Evolutionary conservation across 805 yeast genomes (phyloP), one percentile per base, ranked within the genome.

Genomic region (Saccharomycopsis olivae): DNA sequence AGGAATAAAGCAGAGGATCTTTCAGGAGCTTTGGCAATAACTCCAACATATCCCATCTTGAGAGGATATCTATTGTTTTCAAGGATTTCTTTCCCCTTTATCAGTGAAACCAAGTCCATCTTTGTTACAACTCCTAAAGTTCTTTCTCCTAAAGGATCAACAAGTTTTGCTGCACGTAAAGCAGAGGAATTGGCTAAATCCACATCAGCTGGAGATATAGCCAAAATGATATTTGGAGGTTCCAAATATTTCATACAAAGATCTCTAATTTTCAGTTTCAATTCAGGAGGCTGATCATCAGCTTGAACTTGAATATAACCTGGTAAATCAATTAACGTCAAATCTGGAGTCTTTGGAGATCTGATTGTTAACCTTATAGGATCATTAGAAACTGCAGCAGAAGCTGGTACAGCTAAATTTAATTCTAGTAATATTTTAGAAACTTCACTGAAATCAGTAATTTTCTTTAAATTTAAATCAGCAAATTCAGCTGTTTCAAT

Each of bases 271-370:
- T 78, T 83, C 23, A 70, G 68, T 53, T 89, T 89, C 45, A 92
- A 68, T 43, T 78, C 84, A 3, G 69, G 60, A 1, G 99, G 99
- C 60, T 92, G 98, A 58, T 89, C 97, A 2, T 94, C 88, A 2
- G 97, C 94, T 55, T 92, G 95, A 4, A 92, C 76, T 58, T 92
- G 99, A 48, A 92, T 94, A 56, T 92, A 92, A 6, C 99, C 99
- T 0, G 99, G 99, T 44, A 92, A 66, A 64, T 92, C 99, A 15
- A 94, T 95, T 48, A 92, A 64, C 0, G 96, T 85, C 40, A 92
- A 66, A 61, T 94, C 98, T 0, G 98, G 94, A 5, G 89, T 94
- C 14, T 68, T 58, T 3, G 97, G 94, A 1, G 97, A 89, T 59
- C 78, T 80, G 33, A 92, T 84, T 1, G 94, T 83, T 34, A 92